phyloP scores from a whole-genome alignment of 108 stramenopile species.

The Cyclostephanos tholiformis region DNA sequence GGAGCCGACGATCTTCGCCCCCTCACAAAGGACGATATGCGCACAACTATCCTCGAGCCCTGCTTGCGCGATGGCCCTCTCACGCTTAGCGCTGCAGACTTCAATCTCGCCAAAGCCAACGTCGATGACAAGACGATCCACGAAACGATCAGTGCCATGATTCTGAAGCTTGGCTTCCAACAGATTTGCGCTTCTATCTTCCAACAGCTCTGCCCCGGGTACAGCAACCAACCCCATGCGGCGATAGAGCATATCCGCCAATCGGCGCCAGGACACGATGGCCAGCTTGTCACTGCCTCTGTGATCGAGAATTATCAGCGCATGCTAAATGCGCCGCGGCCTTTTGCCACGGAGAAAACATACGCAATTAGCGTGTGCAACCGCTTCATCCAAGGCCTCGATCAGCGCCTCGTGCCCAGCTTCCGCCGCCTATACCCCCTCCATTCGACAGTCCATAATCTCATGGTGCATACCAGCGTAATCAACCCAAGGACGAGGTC shows the following conservation, averaged over 20 bases:
- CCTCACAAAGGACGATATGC: no score
- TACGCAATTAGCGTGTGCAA: background rate
- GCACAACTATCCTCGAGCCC: no score
- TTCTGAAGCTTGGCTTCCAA: background rate
- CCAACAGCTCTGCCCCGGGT: background rate
- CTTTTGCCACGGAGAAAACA: background rate
- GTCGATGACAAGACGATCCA: no score
- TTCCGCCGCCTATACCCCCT: background rate
- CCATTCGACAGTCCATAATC: background rate
- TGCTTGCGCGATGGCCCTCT: no score
- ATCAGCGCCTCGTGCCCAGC: background rate
- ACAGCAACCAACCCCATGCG: background rate
- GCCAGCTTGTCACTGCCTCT: background rate
- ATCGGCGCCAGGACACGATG: background rate
- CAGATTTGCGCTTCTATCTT: background rate
- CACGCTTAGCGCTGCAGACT: no score
- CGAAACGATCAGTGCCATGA: no score
- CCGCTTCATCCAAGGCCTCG: background rate
- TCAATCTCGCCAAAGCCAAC: no score
- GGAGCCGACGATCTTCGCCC: no score
- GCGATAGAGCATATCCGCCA: background rate
- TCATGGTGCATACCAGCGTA: background rate
- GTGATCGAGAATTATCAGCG: background rate
- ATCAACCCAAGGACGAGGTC: background rate
- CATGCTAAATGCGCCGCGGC: background rate